phyloP scores from a whole-genome alignment of 495 filamentous ascomycete genomes.

The Xylaria flabelliformis region DNA sequence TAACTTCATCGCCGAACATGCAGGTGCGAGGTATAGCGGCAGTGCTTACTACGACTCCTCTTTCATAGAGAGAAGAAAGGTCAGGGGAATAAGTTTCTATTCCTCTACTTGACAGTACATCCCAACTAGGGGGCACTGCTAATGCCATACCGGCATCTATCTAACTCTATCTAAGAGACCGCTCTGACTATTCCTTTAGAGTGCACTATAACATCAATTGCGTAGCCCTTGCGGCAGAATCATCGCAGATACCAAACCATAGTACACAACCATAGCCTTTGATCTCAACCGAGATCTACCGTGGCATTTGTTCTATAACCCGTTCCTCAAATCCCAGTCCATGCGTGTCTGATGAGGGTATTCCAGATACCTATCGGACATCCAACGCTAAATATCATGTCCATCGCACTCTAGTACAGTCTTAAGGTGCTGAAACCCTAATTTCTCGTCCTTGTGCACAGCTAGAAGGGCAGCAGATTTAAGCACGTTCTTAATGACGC shows the following conservation, averaged over 20 bases:
- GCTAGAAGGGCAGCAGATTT: constrained; percentile 42
- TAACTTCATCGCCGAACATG: neutral
- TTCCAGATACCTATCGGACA: neutral
- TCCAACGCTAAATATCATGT: neutral
- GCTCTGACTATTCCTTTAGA: neutral
- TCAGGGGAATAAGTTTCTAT: neutral
- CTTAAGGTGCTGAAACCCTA: neutral
- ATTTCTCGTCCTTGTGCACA: constrained; percentile 9
- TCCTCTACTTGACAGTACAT: neutral
- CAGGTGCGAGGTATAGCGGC: neutral
- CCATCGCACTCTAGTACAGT: neutral
- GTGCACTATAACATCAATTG: neutral
- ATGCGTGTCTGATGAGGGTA: neutral
- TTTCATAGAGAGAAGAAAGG: neutral
- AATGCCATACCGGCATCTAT: neutral
- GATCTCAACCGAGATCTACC: neutral
- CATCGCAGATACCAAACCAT: neutral
- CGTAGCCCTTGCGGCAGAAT: neutral
- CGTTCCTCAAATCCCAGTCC: neutral
- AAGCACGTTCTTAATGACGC: constrained; percentile 60
- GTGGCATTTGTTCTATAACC: neutral
- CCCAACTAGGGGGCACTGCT: neutral
- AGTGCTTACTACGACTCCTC: neutral
- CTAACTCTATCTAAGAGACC: neutral
- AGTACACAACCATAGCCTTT: neutral